Base-by-base conservation (phyloP, 345 rosid species). In the Murraya koenigii region DNA sequence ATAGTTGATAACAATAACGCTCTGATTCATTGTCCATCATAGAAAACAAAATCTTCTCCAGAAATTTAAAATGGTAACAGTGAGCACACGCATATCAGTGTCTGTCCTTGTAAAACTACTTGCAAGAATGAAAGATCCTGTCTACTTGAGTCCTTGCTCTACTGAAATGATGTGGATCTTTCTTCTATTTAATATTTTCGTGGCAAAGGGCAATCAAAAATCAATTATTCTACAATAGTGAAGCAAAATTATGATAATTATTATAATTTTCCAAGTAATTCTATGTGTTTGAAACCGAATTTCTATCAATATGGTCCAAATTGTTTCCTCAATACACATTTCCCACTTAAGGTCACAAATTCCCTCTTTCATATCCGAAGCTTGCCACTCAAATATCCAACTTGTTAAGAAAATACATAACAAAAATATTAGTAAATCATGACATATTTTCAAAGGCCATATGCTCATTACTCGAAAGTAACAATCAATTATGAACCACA, bases 51-150 rank as follows among this genome's bases (percentile, higher is more conserved):
- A 44, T 17, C 55, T 4, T 63, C 32, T n/a, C 7, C 58, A 60
- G 36, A 74, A 67, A 47, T 70, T n/a, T 59, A 80, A 60, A 66
- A 61, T 44, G 62, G 17, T 23, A 80, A 38, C 1, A 55, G 23
- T 1, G 26, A 35, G 14, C 61, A 20, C 28, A 22, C 23, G 72
- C 25, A 72, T 38, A 59, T 49, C 22, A 10, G 1, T 62, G 35
- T 76, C 62, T 44, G 66, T 70, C 26, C 36, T 73, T 72, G 19
- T 38, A 59, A 8, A 36, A 44, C 41, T 71, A 39, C 26, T 6
- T 59, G 55, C 55, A 54, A 26, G 35, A 33, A 30, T 6, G 56
- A 49, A 28, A 10, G 15, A 9, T 58, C 67, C 13, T 15, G 30
- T 74, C 49, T 33, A 59, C 25, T 49, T 28, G 10, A 26, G 66